Evolutionary conservation across 2,329 filamentous ascomycete species (phyloP), one percentile per base, ranked within the genome.

Genomic region (Aspergillus awamori): DNA sequence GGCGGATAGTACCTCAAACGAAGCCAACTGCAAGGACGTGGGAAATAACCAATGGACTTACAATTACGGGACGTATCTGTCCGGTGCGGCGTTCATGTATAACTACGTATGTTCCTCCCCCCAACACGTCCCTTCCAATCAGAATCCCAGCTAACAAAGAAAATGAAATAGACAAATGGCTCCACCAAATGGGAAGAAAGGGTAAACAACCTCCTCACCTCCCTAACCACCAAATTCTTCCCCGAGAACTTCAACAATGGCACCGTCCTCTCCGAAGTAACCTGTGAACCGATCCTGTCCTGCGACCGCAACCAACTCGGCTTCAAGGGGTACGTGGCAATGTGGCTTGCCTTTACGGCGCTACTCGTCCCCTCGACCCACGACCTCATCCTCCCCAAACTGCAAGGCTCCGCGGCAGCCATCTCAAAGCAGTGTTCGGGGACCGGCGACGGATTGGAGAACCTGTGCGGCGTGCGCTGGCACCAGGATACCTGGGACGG

Each of bases 231-330:
- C 17, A 72, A 75, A 13, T 86, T 87, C 70, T 86, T 87, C 75
- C 79, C 80, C 8, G 56, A 71, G 20, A 49, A 75, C 26, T 71
- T 72, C 38, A 69, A 70, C 53, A 72, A 84, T 20, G 81, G 53
- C 1, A 43, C 81, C 53, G 80, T 88, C 65, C 85, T 89, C 64
- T 85, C 79, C 61, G 90, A 93, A 74, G 76, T 85, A 3, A 80
- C 86, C 11, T 93, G 90, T 77, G 89, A 91, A 67, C 74, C 80
- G 3, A 77, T 71, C 3, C 67, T 70, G 15, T 83, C 79, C 38
- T 93, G 90, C 79, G 87, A 87, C 54, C 81, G 84, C 54, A 90
- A 93, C 69, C 89, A 91, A 82, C 74, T 85, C 61, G 86, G 84
- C 4, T 92, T 89, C 83, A 91, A 91, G 76, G 88, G 87, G 45